Evolutionary conservation across 805 yeast species (phyloP), one percentile per base, ranked within the genome.

Genomic region (Pichia exigua): DNA sequence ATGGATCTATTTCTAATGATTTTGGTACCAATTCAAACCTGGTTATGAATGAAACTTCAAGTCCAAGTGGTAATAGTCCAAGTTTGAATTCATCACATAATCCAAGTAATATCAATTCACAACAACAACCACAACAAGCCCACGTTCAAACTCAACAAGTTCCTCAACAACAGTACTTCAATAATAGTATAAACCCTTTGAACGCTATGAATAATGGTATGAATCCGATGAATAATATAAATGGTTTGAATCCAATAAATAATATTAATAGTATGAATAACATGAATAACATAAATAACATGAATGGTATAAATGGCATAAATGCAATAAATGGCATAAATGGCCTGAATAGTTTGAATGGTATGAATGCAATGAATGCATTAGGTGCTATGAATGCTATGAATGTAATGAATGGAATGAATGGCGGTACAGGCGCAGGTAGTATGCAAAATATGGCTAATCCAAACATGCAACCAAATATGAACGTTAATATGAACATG

Each of bases 101-200:
- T 35, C 39, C 20, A 17, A 35, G 12, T n/a, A 35, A 35, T n/a
- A 35, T n/a, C 7, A 35, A 35, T 35, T 35, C 20, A 35, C 38
- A 47, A 40, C 48, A 45, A 42, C 48, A 24, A 24, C 50, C 47
- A 13, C 50, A 44, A 24, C 41, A 39, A 18, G 21, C 50, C 2
- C 46, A 42, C 3, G 35, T 17, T 20, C 46, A 47, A 35, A 32
- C 48, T 7, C 48, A 45, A 22, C 47, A 27, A 8, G n/a, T 21
- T 30, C 47, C 15, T 15, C 35, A 22, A 15, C 44, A 21, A 17
- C 44, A 42, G 18, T 35, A 35, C n/a, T 35, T 35, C n/a, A 41
- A 41, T 17, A 41, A 13, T 5, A 27, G 20, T 38, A 41, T 22
- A 27, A 46, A 26, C 17, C 39, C 39, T 5, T 3, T 35, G 18